phyloP scores from a whole-genome alignment of 345 rosid species.

The Odontarrhena argentea region DNA sequence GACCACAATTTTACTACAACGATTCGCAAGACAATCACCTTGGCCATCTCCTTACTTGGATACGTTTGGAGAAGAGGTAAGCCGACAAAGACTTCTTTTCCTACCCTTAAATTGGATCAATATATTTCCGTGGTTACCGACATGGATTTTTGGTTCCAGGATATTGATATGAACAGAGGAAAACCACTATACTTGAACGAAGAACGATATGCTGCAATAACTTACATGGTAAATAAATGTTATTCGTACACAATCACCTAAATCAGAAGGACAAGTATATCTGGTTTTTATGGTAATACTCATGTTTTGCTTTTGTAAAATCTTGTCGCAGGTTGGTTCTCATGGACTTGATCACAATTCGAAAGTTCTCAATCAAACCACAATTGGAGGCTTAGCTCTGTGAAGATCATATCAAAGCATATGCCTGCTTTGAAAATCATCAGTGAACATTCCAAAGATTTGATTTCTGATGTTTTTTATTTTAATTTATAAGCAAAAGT shows the following conservation, averaged over 20 bases:
- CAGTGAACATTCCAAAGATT: slow-evolving; percentile 1
- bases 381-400: slow-evolving; percentile 50
- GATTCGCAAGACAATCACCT: slow-evolving; percentile 77
- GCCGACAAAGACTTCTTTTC: background rate
- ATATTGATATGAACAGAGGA: slow-evolving; percentile 70
- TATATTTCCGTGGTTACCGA: slow-evolving; percentile 1
- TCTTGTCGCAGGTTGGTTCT: slow-evolving; percentile 74
- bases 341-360: slow-evolving; percentile 88
- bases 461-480: slow-evolving; percentile 3
- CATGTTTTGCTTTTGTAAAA: slow-evolving; percentile 7
- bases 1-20: slow-evolving; percentile 78
- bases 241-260: background rate
- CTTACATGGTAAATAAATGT: slow-evolving; percentile 64
- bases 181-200: slow-evolving; percentile 87
- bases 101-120: background rate
- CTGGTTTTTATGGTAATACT: slow-evolving; percentile 17
- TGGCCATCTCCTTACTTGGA: slow-evolving; percentile 98
- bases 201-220: slow-evolving; percentile 92
- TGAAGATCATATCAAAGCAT: slow-evolving; percentile 12
- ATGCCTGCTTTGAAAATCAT: slow-evolving; percentile 11
- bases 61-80: slow-evolving; percentile 95
- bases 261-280: background rate
- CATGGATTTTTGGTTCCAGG: slow-evolving; percentile 50
- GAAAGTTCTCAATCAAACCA: slow-evolving; percentile 77
- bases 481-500: background rate